A percentile compares a stretch with the other conserved stretches of the same genome.
Conservation (phyloP, 345 rosid species). For the Lagerstroemia speciosa region DNA sequence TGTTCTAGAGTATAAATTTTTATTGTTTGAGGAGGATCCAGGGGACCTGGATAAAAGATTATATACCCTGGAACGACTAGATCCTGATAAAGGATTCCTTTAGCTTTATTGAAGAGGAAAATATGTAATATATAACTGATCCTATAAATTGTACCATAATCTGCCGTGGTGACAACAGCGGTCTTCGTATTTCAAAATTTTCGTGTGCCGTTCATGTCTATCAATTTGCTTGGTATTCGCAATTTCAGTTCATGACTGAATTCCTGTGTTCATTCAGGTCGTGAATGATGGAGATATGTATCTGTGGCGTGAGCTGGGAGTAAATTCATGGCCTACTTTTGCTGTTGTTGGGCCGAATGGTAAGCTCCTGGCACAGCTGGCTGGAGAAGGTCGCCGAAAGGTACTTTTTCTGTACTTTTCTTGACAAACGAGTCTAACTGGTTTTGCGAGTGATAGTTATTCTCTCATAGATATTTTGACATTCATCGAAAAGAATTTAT, state of each 20-base stretch:
- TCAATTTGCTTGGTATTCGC: background rate
- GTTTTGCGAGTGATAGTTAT: background rate
- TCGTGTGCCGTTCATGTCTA: background rate
- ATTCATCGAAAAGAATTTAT: background rate
- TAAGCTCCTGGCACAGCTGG: slow-evolving; percentile 65
- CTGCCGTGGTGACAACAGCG: too few species aligned
- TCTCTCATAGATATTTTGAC: background rate
- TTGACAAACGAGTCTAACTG: background rate
- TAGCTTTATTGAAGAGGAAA: background rate
- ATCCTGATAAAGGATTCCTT: background rate
- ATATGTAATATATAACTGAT: background rate
- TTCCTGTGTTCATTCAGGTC: slow-evolving; percentile 37
- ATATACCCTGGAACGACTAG: background rate
- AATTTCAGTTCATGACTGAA: background rate
- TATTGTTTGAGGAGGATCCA: background rate
- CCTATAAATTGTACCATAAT: background rate
- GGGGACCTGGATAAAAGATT: background rate
- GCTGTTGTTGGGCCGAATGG: slow-evolving; percentile 82
- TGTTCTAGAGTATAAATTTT: background rate
- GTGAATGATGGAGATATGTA: slow-evolving; percentile 95
- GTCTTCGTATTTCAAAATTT: background rate
- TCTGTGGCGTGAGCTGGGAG: slow-evolving; percentile 81
- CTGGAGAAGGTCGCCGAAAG: slow-evolving; percentile 87
- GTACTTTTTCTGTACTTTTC: slow-evolving; percentile 26
- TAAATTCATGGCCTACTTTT: slow-evolving; percentile 97